Conservation (phyloP, 2,329 filamentous ascomycete genomes). For the Epichloe uncinata region DNA sequence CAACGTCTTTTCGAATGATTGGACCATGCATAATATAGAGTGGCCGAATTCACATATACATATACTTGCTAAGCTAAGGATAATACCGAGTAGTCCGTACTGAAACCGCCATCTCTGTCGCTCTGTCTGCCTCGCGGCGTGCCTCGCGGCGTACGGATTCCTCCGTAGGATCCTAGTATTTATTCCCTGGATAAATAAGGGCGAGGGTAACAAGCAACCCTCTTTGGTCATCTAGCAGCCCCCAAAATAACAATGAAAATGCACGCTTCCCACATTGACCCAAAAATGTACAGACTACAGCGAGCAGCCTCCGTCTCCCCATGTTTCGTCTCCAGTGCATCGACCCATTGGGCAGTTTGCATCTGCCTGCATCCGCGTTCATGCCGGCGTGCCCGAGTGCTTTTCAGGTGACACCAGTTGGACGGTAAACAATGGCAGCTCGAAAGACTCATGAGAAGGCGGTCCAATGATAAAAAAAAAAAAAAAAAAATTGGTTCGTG, state of each 20-base stretch:
- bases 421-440: background rate
- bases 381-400: background rate
- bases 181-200: background rate
- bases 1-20: too few relatives aligned
- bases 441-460: background rate
- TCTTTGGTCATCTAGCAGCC: too few relatives aligned
- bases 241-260: too few relatives aligned
- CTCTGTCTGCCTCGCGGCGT: background rate
- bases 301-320: background rate
- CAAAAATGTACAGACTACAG: too few relatives aligned
- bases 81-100: too few relatives aligned
- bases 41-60: too few relatives aligned
- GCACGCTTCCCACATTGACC: background rate
- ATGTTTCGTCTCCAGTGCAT: background rate
- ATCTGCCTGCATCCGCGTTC: background rate
- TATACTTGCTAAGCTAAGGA: too few relatives aligned
- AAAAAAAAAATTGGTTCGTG: background rate
- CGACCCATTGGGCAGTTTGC: background rate
- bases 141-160: background rate
- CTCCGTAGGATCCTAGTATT: background rate
- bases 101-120: too few relatives aligned
- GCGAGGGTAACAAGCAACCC: too few relatives aligned
- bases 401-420: background rate
- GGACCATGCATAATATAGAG: too few relatives aligned
- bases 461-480: background rate